These are phyloP conservation scores for Emmonsia crescens DNA, from an alignment of 2,329 filamentous ascomycete genomes.

Conservation along the genomic window DNA sequence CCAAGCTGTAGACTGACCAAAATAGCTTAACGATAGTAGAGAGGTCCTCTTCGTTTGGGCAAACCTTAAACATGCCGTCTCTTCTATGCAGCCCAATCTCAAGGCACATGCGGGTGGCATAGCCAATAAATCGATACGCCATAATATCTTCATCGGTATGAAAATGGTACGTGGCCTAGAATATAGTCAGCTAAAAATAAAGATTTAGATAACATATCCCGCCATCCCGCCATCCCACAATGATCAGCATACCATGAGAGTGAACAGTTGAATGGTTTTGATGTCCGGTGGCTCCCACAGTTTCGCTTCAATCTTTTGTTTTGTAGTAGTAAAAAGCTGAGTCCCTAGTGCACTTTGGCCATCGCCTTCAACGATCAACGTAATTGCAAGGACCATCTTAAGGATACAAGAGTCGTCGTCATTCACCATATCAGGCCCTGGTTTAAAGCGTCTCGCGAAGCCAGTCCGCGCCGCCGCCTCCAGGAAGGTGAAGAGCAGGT, in stretches of 20 bases:
- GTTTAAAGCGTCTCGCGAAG: constrained; percentile 43
- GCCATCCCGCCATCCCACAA: background rate
- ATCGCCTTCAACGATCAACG: constrained; percentile 64
- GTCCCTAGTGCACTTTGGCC: constrained; percentile 66
- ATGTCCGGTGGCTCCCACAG: constrained; percentile 47
- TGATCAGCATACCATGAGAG: constrained; percentile 1
- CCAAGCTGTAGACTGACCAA: constrained; percentile 78
- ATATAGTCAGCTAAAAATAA: background rate
- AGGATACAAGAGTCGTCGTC: constrained; percentile 59
- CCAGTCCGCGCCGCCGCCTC: constrained; percentile 53
- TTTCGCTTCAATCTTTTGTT: constrained; percentile 55
- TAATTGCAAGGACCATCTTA: constrained; percentile 74
- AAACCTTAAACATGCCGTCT: constrained; percentile 57
- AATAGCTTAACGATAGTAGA: constrained; percentile 61
- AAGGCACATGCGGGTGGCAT: constrained; percentile 67
- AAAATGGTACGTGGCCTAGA: constrained; percentile 65
- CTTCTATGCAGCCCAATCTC: constrained; percentile 75
- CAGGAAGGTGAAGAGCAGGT: constrained; percentile 60
- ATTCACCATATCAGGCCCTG: constrained; percentile 48
- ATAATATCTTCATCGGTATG: constrained; percentile 75
- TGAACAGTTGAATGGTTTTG: constrained; percentile 28
- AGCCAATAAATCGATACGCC: constrained; percentile 77
- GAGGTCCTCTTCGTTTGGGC: constrained; percentile 58
- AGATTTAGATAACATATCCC: background rate
- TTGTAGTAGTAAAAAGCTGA: constrained; percentile 65